phyloP scores from a whole-genome alignment of 345 rosid genomes.

The Arabidopsis arenosa region DNA sequence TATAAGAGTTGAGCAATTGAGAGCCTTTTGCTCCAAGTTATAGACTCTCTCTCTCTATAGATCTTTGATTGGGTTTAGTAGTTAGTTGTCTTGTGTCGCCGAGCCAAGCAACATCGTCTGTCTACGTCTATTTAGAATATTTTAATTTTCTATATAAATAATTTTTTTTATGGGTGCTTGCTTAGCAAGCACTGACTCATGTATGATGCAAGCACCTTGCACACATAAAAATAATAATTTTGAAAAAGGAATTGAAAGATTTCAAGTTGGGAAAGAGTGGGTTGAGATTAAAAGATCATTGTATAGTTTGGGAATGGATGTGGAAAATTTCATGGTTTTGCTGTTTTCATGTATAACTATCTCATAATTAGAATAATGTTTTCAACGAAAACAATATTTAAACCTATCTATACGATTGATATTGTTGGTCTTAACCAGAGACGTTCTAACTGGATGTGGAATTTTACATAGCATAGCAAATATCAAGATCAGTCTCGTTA shows the following conservation, averaged over 20 bases:
- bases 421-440: not conserved
- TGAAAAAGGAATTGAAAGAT: not conserved
- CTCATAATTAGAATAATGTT: slow-evolving; percentile 3
- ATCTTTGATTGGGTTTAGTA: slow-evolving; percentile 55
- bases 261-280: slow-evolving; percentile 21
- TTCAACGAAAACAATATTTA: not conserved
- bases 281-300: not conserved
- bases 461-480: not conserved
- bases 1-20: slow-evolving; percentile 35
- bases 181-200: slow-evolving; percentile 82
- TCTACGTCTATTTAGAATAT: slow-evolving; percentile 22
- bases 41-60: slow-evolving; percentile 31
- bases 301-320: slow-evolving; percentile 10
- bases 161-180: slow-evolving; percentile 52
- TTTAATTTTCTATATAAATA: slow-evolving; percentile 2
- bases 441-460: not conserved
- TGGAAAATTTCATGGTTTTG: slow-evolving; percentile 11
- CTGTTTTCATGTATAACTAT: not conserved
- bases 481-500: slow-evolving; percentile 1
- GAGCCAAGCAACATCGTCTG: slow-evolving; percentile 48
- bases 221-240: slow-evolving; percentile 1
- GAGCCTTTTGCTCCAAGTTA: slow-evolving; percentile 48
- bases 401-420: not conserved
- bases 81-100: slow-evolving; percentile 56
- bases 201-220: slow-evolving; percentile 67